Evolutionary conservation across 106 monocot genomes (phyloP), one percentile per base, ranked within the genome.

Genomic region (Dendrobium officinale): DNA sequence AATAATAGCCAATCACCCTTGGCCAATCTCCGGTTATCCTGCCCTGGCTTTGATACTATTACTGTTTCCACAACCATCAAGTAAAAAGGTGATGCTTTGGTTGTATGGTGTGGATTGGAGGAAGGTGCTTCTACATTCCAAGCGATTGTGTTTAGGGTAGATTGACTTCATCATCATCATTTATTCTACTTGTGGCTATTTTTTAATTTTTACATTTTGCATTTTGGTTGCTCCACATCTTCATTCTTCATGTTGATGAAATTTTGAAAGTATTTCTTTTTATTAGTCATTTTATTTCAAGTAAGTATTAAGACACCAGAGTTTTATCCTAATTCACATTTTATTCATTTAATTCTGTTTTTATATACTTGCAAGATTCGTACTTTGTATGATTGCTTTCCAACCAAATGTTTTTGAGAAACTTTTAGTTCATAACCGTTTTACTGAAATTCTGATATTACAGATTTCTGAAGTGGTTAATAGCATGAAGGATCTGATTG

Each of bases 381-480:
- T 22, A 61, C n/a, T n/a, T 0, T 61, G 59, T n/a, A 5, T 61
- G 22, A 19, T 61, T 20, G 20, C 22, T 61, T 61, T 61, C 22
- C 5, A 61, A 22, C 61, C 61, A 61, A 61, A 61, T 22, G 22
- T n/a, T 61, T 61, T 8, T 61, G 61, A 61, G 6, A 10, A 70
- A n/a, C 37, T 37, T 13, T 70, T 70, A 70, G 3, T 70, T 27
- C 70, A 37, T 37, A 70, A 16, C 3, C 20, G 20, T 49, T 76
- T 76, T 76, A 49, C 76, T 49, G 22, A 51, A 76, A 76, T 76
- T 76, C 33, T 42, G 51, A 83, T 77, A 58, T 16, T 82, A 55
- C 86, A 96, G 96, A 96, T 96, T 68, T 90, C 96, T 11, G 96
- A 96, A 83, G 93, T 96, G 19, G 96, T 96, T 19, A 96, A 93